These are phyloP conservation scores for Lyophyllum decastes DNA, from an alignment of 768 basidiomycete genomes.

Conservation along the genomic window DNA sequence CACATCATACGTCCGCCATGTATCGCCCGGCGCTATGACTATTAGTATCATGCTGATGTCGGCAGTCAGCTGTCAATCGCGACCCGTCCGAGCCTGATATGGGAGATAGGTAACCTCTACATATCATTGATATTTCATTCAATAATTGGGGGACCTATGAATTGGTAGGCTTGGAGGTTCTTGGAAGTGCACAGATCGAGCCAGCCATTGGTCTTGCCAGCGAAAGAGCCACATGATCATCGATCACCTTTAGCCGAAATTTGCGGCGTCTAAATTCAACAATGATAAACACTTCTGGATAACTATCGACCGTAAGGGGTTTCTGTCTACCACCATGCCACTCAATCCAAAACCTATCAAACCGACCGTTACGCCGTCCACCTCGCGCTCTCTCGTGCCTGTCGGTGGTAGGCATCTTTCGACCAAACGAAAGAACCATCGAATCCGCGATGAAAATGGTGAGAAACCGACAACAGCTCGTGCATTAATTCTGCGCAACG, in stretches of 20 bases:
- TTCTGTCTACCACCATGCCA: constrained; percentile 21
- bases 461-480: constrained; percentile 67
- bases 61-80: constrained; percentile 1
- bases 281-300: not conserved
- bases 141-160: not conserved
- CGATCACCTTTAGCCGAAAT: not conserved
- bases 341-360: constrained; percentile 20
- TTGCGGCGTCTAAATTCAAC: not conserved
- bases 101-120: too few relatives aligned
- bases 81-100: not conserved
- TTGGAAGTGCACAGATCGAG: not conserved
- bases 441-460: constrained; percentile 49
- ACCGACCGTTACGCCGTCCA: constrained; percentile 16
- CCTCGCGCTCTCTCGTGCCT: constrained; percentile 51
- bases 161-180: not conserved
- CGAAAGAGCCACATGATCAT: not conserved
- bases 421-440: constrained; percentile 26
- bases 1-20: constrained; percentile 1
- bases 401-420: constrained; percentile 57
- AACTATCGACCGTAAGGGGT: not conserved
- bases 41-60: not conserved
- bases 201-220: too few relatives aligned
- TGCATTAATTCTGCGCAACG: constrained; percentile 73
- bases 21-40: not conserved
- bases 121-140: not conserved